Percentiles rank a stretch among this genome's conserved stretches.
These are phyloP conservation scores for Cladosporium colombiae DNA, from an alignment of 2,329 filamentous ascomycete species.

Conservation along the genomic window DNA sequence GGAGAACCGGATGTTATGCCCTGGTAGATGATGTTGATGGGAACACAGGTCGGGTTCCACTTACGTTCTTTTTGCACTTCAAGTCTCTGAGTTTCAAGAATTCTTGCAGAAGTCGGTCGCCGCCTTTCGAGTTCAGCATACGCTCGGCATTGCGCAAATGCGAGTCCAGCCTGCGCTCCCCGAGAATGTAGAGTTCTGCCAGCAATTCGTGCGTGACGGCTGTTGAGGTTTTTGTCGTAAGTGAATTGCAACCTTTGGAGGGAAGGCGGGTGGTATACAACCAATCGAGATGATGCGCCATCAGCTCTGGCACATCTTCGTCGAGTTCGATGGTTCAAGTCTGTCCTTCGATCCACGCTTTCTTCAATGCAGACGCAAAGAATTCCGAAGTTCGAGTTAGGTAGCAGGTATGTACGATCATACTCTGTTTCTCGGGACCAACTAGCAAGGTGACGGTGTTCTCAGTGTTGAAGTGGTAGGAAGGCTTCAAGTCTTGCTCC, in stretches of 20 bases:
- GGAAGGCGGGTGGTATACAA: slow-evolving; percentile 17
- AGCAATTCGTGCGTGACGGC: neutral
- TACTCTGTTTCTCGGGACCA: neutral
- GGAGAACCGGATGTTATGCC: neutral
- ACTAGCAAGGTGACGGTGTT: neutral
- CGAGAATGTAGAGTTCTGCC: no score
- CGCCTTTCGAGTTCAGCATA: slow-evolving; percentile 25
- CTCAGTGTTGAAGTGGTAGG: neutral
- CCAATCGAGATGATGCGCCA: slow-evolving; percentile 27
- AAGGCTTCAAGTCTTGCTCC: neutral
- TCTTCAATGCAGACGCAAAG: slow-evolving; percentile 23
- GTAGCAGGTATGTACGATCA: neutral
- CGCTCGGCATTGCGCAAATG: slow-evolving; percentile 18
- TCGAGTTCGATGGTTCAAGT: slow-evolving; percentile 20
- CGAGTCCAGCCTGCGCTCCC: no score
- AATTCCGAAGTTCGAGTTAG: slow-evolving; percentile 5
- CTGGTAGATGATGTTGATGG: neutral
- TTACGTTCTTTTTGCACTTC: no score
- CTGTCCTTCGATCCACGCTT: slow-evolving; percentile 23
- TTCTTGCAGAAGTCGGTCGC: slow-evolving; percentile 22
- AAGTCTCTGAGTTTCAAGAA: neutral
- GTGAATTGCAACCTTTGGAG: neutral
- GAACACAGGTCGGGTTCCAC: neutral
- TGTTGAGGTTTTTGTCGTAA: no score
- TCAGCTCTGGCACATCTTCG: slow-evolving; percentile 16